A percentile compares a stretch with the other conserved stretches of the same genome.
Conservation (phyloP, 2,329 filamentous ascomycete species). For the Venturia pyrina region DNA sequence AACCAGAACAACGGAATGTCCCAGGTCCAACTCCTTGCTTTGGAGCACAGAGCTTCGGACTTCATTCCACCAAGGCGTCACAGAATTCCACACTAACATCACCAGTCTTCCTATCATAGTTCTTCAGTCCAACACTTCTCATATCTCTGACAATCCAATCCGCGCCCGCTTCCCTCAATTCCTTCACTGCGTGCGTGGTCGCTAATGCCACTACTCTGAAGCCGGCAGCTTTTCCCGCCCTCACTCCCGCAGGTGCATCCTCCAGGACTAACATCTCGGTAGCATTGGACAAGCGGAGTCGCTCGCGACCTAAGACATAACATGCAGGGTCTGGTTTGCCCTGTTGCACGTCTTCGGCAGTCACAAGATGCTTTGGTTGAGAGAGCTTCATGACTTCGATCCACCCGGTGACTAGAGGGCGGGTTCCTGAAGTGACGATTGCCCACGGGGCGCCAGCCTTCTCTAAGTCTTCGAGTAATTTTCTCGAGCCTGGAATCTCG, state of each 20-base stretch:
- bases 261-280: constrained; percentile 64
- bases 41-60: constrained; percentile 7
- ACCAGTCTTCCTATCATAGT: constrained; percentile 45
- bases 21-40: background rate
- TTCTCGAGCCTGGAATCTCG: constrained; percentile 75
- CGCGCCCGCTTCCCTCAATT: constrained; percentile 65
- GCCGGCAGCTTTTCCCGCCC: constrained; percentile 73
- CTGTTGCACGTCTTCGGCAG: constrained; percentile 37
- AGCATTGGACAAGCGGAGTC: constrained; percentile 26
- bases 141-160: constrained; percentile 83
- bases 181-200: constrained; percentile 68
- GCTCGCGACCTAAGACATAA: constrained; percentile 34
- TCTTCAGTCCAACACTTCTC: constrained; percentile 55
- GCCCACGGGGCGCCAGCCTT: constrained; percentile 62
- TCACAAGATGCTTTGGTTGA: constrained; percentile 36
- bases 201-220: constrained; percentile 76
- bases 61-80: constrained; percentile 41
- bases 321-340: constrained; percentile 43
- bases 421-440: constrained; percentile 53
- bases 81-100: constrained; percentile 57
- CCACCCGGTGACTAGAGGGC: constrained; percentile 39
- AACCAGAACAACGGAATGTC: background rate
- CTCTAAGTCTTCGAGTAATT: constrained; percentile 58
- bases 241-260: constrained; percentile 79
- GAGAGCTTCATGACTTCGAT: constrained; percentile 39